Conservation (phyloP, 164 flowering plant species). For the Vitis riparia region DNA sequence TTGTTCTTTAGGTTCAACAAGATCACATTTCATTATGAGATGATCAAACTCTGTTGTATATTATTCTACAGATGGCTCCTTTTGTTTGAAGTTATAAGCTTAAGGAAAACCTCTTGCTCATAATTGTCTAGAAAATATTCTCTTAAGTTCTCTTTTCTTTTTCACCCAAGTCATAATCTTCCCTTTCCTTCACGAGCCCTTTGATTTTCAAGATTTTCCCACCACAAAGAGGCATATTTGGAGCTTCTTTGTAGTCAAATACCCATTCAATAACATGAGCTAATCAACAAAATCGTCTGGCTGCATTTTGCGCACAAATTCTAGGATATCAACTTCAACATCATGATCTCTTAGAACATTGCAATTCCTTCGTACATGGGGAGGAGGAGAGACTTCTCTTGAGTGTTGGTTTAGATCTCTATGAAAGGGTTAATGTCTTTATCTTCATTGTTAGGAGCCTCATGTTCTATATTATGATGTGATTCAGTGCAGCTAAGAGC, state of each 20-base stretch:
- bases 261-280: constrained; percentile 3
- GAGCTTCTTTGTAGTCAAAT: neutral
- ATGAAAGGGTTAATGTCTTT: neutral
- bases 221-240: no score
- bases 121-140: constrained; percentile 9
- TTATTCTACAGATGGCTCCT: constrained; percentile 9
- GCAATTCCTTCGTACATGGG: neutral
- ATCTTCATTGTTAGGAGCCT: neutral
- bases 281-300: constrained; percentile 16
- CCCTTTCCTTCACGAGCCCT: constrained; percentile 7
- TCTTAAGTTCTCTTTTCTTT: neutral
- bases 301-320: constrained; percentile 10
- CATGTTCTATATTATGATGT: neutral
- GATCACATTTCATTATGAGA: constrained; percentile 9
- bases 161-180: constrained; percentile 12
- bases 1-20: constrained; percentile 14
- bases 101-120: constrained; percentile 5
- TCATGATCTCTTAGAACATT: neutral
- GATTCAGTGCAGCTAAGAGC: neutral
- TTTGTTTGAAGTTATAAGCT: constrained; percentile 15
- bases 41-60: constrained; percentile 13
- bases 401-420: neutral
- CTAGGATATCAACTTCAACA: no score
- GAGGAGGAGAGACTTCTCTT: neutral
- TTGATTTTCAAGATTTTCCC: constrained; percentile 5